Percentiles rank a stretch among this genome's conserved stretches.
phyloP scores from a whole-genome alignment of 345 rosid genomes.

The Pugionium cornutum region DNA sequence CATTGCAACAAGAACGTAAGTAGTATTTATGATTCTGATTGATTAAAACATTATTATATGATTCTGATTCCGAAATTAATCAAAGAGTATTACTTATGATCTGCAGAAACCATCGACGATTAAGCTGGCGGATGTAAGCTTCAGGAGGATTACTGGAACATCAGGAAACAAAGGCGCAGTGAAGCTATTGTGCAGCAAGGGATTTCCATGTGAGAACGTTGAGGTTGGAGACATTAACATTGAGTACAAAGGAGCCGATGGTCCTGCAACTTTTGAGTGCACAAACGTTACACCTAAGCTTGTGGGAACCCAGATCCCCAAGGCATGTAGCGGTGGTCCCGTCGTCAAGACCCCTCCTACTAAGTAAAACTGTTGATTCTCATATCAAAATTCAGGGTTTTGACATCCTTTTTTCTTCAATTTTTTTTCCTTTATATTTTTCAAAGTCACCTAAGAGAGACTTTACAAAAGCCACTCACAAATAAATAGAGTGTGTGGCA shows the following conservation, averaged over 20 bases:
- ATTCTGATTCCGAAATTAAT: not conserved
- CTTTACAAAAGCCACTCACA: no score
- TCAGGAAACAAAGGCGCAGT: conserved; percentile 46
- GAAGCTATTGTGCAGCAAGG: conserved; percentile 53
- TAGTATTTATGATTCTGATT: not conserved
- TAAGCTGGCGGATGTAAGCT: conserved; percentile 48
- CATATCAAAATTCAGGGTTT: no score
- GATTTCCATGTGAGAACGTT: conserved; percentile 47
- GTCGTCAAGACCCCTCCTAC: not conserved
- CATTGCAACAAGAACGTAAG: conserved; percentile 38
- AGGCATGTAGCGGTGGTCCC: conserved; percentile 37
- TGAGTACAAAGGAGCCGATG: conserved; percentile 40
- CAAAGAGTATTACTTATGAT: not conserved
- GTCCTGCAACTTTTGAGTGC: conserved; percentile 44
- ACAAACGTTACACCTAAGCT: conserved; percentile 47
- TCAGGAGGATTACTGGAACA: conserved; percentile 55
- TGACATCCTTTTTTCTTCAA: no score
- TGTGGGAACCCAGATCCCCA: conserved; percentile 35
- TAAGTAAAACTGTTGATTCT: no score
- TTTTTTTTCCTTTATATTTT: no score
- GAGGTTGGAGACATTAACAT: conserved; percentile 45
- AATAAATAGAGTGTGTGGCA: no score
- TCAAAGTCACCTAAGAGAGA: no score
- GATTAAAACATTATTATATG: no score
- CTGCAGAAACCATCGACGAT: conserved; percentile 45